Conservation (phyloP, 2,329 filamentous ascomycete genomes). For the Apiospora arundinis region DNA sequence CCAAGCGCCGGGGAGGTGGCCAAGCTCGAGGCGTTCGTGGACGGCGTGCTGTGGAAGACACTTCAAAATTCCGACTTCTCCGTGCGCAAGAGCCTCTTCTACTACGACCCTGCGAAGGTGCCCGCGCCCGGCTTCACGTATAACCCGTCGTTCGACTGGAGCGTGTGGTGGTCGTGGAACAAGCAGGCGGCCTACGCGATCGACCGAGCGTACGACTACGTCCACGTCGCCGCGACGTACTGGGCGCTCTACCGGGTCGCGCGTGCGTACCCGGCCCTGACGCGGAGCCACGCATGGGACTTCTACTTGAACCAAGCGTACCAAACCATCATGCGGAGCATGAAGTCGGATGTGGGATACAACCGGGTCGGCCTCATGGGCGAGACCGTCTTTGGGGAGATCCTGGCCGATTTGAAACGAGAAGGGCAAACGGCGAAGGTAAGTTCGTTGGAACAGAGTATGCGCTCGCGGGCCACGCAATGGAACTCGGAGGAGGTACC, state of each 20-base stretch:
- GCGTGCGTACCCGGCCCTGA: conserved; percentile 52
- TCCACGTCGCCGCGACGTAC: conserved; percentile 61
- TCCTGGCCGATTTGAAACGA: conserved; percentile 56
- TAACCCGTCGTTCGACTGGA: conserved; percentile 51
- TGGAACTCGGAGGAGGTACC: conserved; percentile 61
- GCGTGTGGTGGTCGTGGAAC: conserved; percentile 59
- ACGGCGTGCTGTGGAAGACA: conserved; percentile 55
- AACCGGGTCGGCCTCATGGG: conserved; percentile 61
- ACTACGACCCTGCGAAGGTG: conserved; percentile 54
- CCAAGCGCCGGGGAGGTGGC: conserved; percentile 55
- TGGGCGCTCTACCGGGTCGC: conserved; percentile 64
- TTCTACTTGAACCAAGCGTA: conserved; percentile 65
- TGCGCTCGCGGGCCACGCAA: conserved; percentile 54
- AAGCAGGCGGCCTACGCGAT: conserved; percentile 50
- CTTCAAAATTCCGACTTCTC: conserved; percentile 54
- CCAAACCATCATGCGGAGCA: conserved; percentile 51
- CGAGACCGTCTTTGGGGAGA: conserved; percentile 61
- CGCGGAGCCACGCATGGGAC: conserved; percentile 49
- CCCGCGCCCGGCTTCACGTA: conserved; percentile 50
- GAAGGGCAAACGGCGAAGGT: conserved; percentile 52
- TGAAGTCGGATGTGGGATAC: conserved; percentile 50
- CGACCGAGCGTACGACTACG: conserved; percentile 64
- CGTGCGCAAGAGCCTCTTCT: conserved; percentile 63
- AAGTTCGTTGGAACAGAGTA: conserved; percentile 47
- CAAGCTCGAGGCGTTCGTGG: conserved; percentile 60